Base-by-base conservation (phyloP, 305 asterid species). In the Rubia tinctorum region DNA sequence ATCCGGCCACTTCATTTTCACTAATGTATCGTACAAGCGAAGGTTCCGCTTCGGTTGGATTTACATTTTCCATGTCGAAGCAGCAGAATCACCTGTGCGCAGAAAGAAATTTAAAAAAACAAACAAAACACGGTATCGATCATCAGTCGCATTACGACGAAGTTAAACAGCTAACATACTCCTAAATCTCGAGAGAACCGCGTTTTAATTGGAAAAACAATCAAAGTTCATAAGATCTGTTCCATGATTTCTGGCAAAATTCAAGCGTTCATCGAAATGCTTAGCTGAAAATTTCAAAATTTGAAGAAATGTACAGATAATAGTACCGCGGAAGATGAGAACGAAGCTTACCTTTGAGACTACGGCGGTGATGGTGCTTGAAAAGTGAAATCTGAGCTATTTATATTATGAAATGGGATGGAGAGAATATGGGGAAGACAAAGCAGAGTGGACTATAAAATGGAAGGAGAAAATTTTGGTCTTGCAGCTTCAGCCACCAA, bases 1-100 rank as follows among this genome's bases (percentile, higher is more conserved):
- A 90, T 34, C 86, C 95, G 20, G 79, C 78, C 25, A 84, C 86
- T 77, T 84, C 85, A 75, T 83, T 67, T 11, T 83, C 80, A 68
- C 76, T 23, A 39, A 89, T 87, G 12, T 82, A 78, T 75, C 80
- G 75, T 81, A 88, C 83, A 68, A 88, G 78, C 6, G 90, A 78
- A 12, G 95, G 96, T 58, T 84, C 62, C 25, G 27, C 74, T 70
- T 83, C 82, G 6, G 69, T 40, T 15, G 73, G 68, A 27, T 71
- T 73, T 43, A 69, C 83, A 23, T 9, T 78, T 73, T 81, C 88
- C 91, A 88, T 89, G 17, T 43, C 45, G 13, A 75, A 47, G 27
- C 71, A 27, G 47, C 68, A 39, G 20, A 51, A 65, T 39, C 23
- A 55, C 23, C 25, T 14, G 27, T n/a, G 40, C 53, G 47, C 74